A percentile compares a stretch with the other conserved stretches of the same genome.
Conservation (phyloP, 768 basidiomycete species). For the Saitozyma sp. region DNA sequence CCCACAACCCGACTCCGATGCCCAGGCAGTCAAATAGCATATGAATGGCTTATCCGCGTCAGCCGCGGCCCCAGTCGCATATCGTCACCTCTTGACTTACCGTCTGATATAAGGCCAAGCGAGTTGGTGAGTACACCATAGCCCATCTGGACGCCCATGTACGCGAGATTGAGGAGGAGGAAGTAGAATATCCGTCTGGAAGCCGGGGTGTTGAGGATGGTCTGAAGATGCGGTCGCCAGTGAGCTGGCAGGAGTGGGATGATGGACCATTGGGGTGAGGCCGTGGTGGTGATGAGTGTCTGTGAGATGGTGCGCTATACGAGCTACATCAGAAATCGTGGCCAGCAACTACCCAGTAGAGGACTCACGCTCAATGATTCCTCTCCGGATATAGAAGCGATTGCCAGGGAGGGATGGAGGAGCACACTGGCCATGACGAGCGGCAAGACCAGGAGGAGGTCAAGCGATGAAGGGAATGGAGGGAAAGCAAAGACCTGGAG, state of each 20-base stretch:
- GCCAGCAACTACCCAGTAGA: not conserved
- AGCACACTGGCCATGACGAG: constrained; percentile 18
- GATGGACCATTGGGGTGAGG: constrained; percentile 24
- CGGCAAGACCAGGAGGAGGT: constrained; percentile 30
- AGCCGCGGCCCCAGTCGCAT: constrained; percentile 5
- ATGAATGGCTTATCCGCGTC: constrained; percentile 74
- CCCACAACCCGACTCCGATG: constrained; percentile 89
- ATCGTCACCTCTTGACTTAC: constrained; percentile 56
- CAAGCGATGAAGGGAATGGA: constrained; percentile 24
- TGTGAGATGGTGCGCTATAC: not conserved
- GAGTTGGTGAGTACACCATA: constrained; percentile 94
- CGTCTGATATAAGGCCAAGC: constrained; percentile 92
- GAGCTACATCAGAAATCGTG: not conserved
- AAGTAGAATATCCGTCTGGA: constrained; percentile 97
- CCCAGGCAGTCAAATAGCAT: constrained; percentile 99
- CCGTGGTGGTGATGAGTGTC: not conserved
- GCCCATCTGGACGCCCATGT: constrained; percentile 92
- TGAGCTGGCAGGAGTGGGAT: constrained; percentile 40
- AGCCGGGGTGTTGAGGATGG: constrained; percentile 85
- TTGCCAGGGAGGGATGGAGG: not conserved
- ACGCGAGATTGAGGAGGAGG: constrained; percentile 86
- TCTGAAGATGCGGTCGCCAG: constrained; percentile 68
- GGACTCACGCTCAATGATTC: too few species aligned
- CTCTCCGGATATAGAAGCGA: not conserved
- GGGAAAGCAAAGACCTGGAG: constrained; percentile 41